These are phyloP conservation scores for Nemania sp. DNA, from an alignment of 2,329 filamentous ascomycete species.

Conservation along the genomic window DNA sequence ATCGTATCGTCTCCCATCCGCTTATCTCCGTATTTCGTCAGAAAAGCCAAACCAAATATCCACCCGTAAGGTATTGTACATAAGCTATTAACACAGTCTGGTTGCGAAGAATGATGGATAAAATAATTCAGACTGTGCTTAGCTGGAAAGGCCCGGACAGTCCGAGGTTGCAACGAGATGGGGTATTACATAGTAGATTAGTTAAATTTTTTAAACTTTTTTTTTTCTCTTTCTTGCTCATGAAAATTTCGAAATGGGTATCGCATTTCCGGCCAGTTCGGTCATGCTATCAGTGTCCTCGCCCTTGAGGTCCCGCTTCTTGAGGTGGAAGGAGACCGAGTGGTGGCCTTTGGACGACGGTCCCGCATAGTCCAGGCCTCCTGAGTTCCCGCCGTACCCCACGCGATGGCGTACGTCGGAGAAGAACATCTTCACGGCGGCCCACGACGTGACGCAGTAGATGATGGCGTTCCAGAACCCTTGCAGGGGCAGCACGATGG, in stretches of 20 bases:
- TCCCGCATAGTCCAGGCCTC: slow-evolving; percentile 23
- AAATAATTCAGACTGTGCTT: too few species aligned
- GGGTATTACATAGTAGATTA: too few species aligned
- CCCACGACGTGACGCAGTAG: slow-evolving; percentile 71
- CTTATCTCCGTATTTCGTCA: too few species aligned
- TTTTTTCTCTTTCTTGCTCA: too few species aligned
- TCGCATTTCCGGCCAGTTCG: slow-evolving; percentile 47
- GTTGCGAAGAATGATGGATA: too few species aligned
- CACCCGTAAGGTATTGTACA: too few species aligned
- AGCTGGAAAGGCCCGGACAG: too few species aligned
- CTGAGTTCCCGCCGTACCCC: slow-evolving; percentile 26
- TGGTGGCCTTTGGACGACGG: slow-evolving; percentile 20
- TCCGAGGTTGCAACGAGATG: not conserved
- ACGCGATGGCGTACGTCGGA: slow-evolving; percentile 41
- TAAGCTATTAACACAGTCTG: too few species aligned
- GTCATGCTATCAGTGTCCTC: slow-evolving; percentile 57
- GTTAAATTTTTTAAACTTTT: too few species aligned
- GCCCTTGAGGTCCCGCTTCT: slow-evolving; percentile 40
- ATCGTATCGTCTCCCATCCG: too few species aligned
- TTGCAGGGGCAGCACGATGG: slow-evolving; percentile 77
- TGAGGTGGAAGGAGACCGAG: slow-evolving; percentile 41
- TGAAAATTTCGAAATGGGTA: slow-evolving; percentile 41
- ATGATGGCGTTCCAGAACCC: slow-evolving; percentile 85
- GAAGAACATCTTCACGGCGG: slow-evolving; percentile 59
- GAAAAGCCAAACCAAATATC: too few species aligned